Evolutionary conservation across 2,329 filamentous ascomycete species (phyloP).

Genomic region (Ceratocystis huliohia): DNA sequence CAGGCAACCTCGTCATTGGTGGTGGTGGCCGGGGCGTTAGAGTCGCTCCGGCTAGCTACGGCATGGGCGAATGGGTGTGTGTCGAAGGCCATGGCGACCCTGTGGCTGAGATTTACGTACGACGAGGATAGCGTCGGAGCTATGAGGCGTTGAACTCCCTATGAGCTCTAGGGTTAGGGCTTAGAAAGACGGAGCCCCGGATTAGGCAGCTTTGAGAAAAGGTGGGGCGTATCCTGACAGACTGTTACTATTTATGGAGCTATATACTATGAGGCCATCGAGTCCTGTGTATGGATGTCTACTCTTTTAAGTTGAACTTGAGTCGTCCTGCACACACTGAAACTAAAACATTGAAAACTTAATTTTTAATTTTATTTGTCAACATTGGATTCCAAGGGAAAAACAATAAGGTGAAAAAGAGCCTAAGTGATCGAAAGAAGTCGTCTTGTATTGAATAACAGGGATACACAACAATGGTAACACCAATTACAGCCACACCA

Average conservation of each 20-base stretch:
- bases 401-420: too few relatives aligned
- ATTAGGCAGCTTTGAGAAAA: neutral
- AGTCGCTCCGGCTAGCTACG: constrained; percentile 45
- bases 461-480: too few relatives aligned
- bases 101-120: constrained; percentile 55
- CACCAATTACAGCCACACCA: too few relatives aligned
- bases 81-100: constrained; percentile 51
- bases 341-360: neutral
- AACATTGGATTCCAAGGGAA: neutral
- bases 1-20: constrained; percentile 67
- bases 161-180: neutral
- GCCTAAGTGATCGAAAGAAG: too few relatives aligned
- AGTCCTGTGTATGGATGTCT: neutral
- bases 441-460: too few relatives aligned
- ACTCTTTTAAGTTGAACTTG: too few relatives aligned
- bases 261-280: neutral
- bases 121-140: constrained; percentile 24
- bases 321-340: neutral
- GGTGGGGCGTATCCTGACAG: neutral
- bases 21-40: constrained; percentile 61
- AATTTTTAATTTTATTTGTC: neutral
- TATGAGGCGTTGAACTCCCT: neutral
- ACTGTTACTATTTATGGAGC: neutral
- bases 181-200: neutral
- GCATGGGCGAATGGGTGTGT: constrained; percentile 61